Evolutionary conservation across 2,329 filamentous ascomycete genomes (phyloP).

Genomic region (Phaeoacremonium minimum): DNA sequence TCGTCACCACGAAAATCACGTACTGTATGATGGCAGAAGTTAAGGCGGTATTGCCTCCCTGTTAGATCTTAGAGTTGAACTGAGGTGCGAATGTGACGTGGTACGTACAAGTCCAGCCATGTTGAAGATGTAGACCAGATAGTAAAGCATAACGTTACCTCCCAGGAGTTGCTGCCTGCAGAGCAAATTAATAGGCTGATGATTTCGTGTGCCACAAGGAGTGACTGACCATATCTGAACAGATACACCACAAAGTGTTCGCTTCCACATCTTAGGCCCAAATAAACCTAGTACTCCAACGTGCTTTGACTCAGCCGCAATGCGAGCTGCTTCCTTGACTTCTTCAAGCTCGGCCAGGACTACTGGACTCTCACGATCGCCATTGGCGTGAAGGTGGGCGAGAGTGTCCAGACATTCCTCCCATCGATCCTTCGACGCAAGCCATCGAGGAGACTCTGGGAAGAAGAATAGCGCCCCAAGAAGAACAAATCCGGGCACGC

Average conservation of each 20-base stretch:
- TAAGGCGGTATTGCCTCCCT: conserved; percentile 24
- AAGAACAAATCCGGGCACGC: conserved; percentile 48
- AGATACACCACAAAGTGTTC: conserved; percentile 45
- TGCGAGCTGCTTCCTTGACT: conserved; percentile 26
- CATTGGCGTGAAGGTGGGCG: conserved; percentile 53
- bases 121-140: conserved; percentile 58
- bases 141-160: conserved; percentile 56
- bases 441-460: conserved; percentile 64
- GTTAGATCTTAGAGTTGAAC: conserved; percentile 2
- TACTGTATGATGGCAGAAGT: conserved; percentile 51
- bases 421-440: conserved; percentile 64
- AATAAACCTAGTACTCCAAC: conserved; percentile 39
- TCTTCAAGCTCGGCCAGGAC: conserved; percentile 9
- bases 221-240: conserved; percentile 40
- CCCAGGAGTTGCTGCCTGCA: conserved; percentile 48
- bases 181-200: not conserved
- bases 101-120: conserved; percentile 48
- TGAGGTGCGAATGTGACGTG: not conserved
- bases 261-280: conserved; percentile 40
- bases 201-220: not conserved
- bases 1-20: conserved; percentile 50
- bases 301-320: conserved; percentile 29
- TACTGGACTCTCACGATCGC: conserved; percentile 50
- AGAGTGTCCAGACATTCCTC: conserved; percentile 59
- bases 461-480: conserved; percentile 56